Percentiles rank a stretch among this genome's conserved stretches.
Evolutionary conservation across 23 red algal species (phyloP).

Genomic region (Gracilariopsis chorda): DNA sequence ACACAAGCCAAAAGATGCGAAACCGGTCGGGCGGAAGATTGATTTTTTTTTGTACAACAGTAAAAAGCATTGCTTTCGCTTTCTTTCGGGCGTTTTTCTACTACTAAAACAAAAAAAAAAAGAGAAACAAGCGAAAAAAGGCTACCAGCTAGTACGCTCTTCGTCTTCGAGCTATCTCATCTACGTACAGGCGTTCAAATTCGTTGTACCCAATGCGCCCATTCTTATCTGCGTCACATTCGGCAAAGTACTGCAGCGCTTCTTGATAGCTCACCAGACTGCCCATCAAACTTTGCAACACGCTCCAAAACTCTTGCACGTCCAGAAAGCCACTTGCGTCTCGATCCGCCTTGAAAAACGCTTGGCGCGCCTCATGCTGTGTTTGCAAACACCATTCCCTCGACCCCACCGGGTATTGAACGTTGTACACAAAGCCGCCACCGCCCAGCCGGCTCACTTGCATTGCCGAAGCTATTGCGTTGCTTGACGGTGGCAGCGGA

Average conservation of each 20-base stretch:
- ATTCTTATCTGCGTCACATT: conserved; percentile 29
- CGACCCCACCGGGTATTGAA: conserved; percentile 10
- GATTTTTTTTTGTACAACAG: too few species aligned
- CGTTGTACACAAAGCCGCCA: too few species aligned
- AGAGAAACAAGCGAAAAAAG: neutral
- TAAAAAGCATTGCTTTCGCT: too few species aligned
- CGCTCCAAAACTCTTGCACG: conserved; percentile 28
- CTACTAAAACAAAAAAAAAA: neutral
- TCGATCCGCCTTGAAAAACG: conserved; percentile 34
- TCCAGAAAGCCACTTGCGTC: conserved; percentile 42
- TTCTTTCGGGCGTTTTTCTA: too few species aligned
- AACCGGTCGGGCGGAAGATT: too few species aligned
- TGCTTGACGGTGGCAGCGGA: too few species aligned
- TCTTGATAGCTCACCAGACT: conserved; percentile 35
- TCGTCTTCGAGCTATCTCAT: conserved; percentile 30
- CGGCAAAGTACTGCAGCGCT: conserved; percentile 44
- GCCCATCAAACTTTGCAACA: conserved; percentile 10
- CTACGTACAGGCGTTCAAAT: conserved; percentile 28
- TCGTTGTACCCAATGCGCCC: conserved; percentile 34
- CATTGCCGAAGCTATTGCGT: too few species aligned
- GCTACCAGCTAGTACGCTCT: neutral
- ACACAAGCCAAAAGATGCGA: too few species aligned
- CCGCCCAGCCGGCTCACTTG: too few species aligned
- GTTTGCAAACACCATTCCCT: neutral
- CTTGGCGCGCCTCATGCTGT: conserved; percentile 3